phyloP scores from a whole-genome alignment of 345 rosid species.

The Hirschfeldia incana region DNA sequence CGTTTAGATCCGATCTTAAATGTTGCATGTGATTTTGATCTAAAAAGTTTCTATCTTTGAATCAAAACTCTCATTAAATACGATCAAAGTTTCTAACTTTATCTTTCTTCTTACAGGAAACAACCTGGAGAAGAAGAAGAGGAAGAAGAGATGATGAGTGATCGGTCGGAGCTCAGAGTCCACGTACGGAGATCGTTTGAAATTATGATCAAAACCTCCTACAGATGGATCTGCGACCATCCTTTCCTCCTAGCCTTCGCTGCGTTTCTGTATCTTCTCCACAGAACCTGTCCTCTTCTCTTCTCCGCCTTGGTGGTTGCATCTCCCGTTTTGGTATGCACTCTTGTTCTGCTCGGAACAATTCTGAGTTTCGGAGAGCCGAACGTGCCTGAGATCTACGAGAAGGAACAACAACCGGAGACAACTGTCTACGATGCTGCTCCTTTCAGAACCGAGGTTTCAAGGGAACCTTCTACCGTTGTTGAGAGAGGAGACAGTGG shows the following conservation, averaged over 20 bases:
- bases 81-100: slow-evolving; percentile 7
- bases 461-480: slow-evolving; percentile 47
- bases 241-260: slow-evolving; percentile 63
- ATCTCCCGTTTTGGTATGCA: slow-evolving; percentile 91
- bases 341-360: slow-evolving; percentile 82
- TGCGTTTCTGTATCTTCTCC: slow-evolving; percentile 57
- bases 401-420: slow-evolving; percentile 58
- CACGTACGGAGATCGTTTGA: slow-evolving; percentile 48
- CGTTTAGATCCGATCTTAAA: slow-evolving; percentile 1
- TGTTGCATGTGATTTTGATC: slow-evolving; percentile 21
- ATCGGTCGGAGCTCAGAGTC: slow-evolving; percentile 47
- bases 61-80: neutral
- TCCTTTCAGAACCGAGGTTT: slow-evolving; percentile 46
- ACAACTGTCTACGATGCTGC: slow-evolving; percentile 46
- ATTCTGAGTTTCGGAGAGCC: slow-evolving; percentile 88
- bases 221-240: slow-evolving; percentile 65
- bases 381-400: slow-evolving; percentile 67
- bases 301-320: slow-evolving; percentile 78
- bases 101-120: slow-evolving; percentile 7
- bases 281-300: slow-evolving; percentile 73
- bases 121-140: slow-evolving; percentile 11
- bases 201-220: slow-evolving; percentile 44
- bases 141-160: slow-evolving; percentile 45
- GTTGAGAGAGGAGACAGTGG: slow-evolving; percentile 44
- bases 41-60: neutral